Base-by-base conservation (phyloP, 441 rosid species). In the Erodium texanum region DNA sequence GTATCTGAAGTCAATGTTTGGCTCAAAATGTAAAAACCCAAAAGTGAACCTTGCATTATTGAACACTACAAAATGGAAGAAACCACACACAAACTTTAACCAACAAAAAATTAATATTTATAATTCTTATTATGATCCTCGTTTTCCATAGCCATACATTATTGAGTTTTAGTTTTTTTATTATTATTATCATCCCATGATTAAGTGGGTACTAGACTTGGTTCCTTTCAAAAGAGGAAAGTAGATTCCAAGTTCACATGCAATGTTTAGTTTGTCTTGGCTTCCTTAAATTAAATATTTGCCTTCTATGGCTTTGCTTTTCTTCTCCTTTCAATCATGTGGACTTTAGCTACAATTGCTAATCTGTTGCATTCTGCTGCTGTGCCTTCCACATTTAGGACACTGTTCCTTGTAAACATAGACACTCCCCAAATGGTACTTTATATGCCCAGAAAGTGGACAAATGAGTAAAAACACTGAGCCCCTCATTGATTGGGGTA, bases 171-270 rank as follows among this genome's bases (percentile, higher is more conserved):
- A n/a, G n/a, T n/a, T n/a, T n/a, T n/a, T n/a, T n/a, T n/a, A n/a
- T n/a, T n/a, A n/a, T n/a, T n/a, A n/a, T n/a, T n/a, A n/a, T n/a
- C n/a, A n/a, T n/a, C n/a, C n/a, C n/a, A n/a, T n/a, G n/a, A n/a
- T n/a, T n/a, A n/a, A 32, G 36, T 32, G 36, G 36, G 36, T 3
- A 32, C 36, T 32, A 38, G 1, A 38, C 45, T 38, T 38, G 71
- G 76, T 64, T 75, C 66, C 76, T 77, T 74, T 74, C 80, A 15
- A 19, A 66, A 43, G 45, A 0, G 14, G 54, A 78, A 78, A 75
- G 78, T 64, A 80, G 87, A 83, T 78, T 83, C 87, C 85, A 84
- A 71, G 77, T 75, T 77, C 84, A 80, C 87, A 80, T 84, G 87
- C 73, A 22, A 67, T 80, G 80, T 68, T 77, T 70, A 41, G 29